Evolutionary conservation across 345 rosid genomes (phyloP).

Genomic region (Nephelium lappaceum): DNA sequence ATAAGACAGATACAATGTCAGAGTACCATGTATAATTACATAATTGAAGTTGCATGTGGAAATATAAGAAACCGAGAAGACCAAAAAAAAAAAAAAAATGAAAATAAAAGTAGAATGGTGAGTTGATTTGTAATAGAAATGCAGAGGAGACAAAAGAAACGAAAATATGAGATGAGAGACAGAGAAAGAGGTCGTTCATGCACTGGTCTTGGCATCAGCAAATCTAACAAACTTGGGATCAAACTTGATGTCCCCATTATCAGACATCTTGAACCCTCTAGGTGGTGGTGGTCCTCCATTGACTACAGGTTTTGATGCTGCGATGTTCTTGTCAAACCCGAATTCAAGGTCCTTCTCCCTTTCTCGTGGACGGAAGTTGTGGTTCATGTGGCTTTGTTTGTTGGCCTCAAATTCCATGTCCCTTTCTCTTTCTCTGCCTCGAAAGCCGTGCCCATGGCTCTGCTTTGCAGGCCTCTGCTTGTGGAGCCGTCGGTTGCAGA

Average conservation of each 20-base stretch:
- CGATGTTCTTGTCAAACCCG: constrained; percentile 42
- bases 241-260: constrained; percentile 11
- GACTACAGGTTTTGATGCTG: constrained; percentile 23
- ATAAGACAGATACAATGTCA: not conserved
- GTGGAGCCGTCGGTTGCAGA: constrained; percentile 40
- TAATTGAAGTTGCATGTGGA: not conserved
- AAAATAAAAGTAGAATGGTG: not conserved
- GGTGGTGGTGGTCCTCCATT: constrained; percentile 23
- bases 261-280: constrained; percentile 32
- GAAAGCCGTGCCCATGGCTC: not conserved
- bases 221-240: constrained; percentile 19
- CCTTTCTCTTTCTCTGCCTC: not conserved
- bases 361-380: constrained; percentile 15
- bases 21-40: constrained; percentile 3
- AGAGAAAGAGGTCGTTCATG: constrained; percentile 7
- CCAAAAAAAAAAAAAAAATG: not conserved
- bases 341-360: constrained; percentile 27
- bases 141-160: not conserved
- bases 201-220: constrained; percentile 17
- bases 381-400: constrained; percentile 16
- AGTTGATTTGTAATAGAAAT: not conserved
- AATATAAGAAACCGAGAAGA: not conserved
- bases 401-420: constrained; percentile 44
- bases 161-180: not conserved
- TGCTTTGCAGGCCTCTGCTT: constrained; percentile 23